These are phyloP conservation scores for Termitomyces sp. DNA, from an alignment of 768 basidiomycete species.

Conservation along the genomic window DNA sequence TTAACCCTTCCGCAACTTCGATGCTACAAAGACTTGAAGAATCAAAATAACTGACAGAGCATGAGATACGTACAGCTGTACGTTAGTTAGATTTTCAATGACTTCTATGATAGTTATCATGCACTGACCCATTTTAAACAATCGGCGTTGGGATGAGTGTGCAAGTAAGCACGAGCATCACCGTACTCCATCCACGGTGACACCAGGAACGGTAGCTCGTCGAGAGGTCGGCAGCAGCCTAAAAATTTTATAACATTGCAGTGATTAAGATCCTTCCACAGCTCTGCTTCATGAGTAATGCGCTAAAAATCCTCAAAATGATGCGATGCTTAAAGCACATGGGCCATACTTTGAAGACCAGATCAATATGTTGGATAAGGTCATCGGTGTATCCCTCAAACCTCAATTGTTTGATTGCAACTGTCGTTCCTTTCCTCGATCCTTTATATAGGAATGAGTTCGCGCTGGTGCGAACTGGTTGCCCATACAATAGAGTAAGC, in stretches of 20 bases:
- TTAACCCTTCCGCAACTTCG: background rate
- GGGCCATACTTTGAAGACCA: background rate
- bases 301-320: background rate
- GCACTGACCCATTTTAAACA: background rate
- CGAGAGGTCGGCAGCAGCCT: background rate
- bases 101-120: too few species aligned
- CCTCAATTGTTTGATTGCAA: background rate
- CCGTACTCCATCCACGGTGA: background rate
- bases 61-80: background rate
- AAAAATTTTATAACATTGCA: background rate
- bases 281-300: background rate
- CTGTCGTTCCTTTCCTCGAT: background rate
- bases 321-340: background rate
- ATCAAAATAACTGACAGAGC: background rate
- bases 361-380: background rate
- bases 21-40: background rate
- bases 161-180: background rate
- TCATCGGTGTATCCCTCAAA: background rate
- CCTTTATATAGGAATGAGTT: background rate
- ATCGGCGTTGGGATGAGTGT: background rate
- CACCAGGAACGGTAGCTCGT: background rate
- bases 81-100: background rate
- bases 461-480: background rate
- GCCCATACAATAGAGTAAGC: background rate
- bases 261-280: background rate